phyloP scores from a whole-genome alignment of 306 rosid species.

The Rubus parviflorus region DNA sequence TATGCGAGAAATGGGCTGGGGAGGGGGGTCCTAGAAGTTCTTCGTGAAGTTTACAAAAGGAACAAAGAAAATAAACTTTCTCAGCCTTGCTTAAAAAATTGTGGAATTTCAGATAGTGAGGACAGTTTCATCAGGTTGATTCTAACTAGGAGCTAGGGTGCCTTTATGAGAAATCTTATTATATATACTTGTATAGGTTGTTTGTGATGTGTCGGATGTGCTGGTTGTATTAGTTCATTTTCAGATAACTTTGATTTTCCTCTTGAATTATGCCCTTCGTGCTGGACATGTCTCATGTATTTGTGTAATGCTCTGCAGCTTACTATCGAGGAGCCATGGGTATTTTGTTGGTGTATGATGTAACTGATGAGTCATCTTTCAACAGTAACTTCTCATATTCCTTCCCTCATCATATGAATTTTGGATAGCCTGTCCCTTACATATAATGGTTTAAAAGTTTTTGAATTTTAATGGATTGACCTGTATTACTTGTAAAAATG shows the following conservation, averaged over 20 bases:
- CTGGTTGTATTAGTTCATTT: not conserved
- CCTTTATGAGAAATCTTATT: not conserved
- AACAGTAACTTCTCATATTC: conserved; percentile 50
- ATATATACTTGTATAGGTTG: not conserved
- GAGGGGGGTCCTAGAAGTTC: no score
- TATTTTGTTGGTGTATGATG: conserved; percentile 80
- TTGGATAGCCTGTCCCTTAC: conserved; percentile 14
- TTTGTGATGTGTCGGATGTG: not conserved
- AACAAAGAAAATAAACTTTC: not conserved
- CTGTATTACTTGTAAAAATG: conserved; percentile 11
- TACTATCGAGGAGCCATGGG: conserved; percentile 95
- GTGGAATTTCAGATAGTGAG: not conserved
- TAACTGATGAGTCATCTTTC: conserved; percentile 82
- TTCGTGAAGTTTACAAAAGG: not conserved
- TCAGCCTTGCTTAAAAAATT: not conserved
- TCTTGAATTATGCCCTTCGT: conserved; percentile 16
- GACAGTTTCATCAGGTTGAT: no score
- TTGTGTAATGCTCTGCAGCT: conserved; percentile 52
- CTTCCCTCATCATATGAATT: conserved; percentile 29
- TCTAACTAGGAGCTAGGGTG: no score
- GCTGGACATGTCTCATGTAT: conserved; percentile 18
- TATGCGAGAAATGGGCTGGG: not conserved
- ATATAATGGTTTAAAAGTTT: not conserved
- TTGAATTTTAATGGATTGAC: not conserved
- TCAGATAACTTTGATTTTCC: conserved; percentile 12